Conservation (phyloP, 805 yeast species). For the Ogataea polymorpha region DNA sequence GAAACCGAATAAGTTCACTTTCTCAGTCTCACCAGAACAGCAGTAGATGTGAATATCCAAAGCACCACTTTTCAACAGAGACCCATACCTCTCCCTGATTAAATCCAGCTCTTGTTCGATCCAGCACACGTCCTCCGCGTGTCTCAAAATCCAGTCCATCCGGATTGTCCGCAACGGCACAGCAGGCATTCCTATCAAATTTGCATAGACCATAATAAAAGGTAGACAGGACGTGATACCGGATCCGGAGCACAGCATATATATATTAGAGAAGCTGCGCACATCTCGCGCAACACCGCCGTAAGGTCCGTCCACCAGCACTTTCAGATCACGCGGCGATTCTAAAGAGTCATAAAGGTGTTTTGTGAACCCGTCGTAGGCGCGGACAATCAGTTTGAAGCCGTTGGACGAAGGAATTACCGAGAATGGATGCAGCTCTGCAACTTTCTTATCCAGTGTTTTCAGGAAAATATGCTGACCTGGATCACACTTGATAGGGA, state of each 20-base stretch:
- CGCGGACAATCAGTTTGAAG: constrained; percentile 44
- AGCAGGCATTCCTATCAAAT: constrained; percentile 18
- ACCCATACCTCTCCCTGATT: constrained; percentile 30
- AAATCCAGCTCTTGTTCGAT: constrained; percentile 37
- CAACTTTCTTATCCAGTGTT: constrained; percentile 40
- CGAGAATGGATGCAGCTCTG: constrained; percentile 59
- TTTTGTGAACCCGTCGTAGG: constrained; percentile 46
- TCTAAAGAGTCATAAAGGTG: constrained; percentile 30
- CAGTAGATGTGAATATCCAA: constrained; percentile 19
- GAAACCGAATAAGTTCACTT: neutral
- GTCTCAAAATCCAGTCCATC: constrained; percentile 45
- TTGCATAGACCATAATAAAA: constrained; percentile 31
- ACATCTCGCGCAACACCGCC: constrained; percentile 50
- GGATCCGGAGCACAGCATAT: constrained; percentile 45
- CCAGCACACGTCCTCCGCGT: constrained; percentile 38
- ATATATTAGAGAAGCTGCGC: constrained; percentile 41
- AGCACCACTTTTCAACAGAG: constrained; percentile 16
- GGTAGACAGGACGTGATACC: constrained; percentile 53
- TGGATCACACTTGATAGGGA: constrained; percentile 42
- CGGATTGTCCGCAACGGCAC: constrained; percentile 30
- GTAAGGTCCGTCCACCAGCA: constrained; percentile 55
- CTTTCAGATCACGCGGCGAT: constrained; percentile 26
- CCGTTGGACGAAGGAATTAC: constrained; percentile 36
- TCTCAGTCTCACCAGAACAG: constrained; percentile 2
- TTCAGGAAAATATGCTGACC: constrained; percentile 56